Evolutionary conservation across 2,329 filamentous ascomycete species (phyloP).

Genomic region (Calonectria hongkongensis): DNA sequence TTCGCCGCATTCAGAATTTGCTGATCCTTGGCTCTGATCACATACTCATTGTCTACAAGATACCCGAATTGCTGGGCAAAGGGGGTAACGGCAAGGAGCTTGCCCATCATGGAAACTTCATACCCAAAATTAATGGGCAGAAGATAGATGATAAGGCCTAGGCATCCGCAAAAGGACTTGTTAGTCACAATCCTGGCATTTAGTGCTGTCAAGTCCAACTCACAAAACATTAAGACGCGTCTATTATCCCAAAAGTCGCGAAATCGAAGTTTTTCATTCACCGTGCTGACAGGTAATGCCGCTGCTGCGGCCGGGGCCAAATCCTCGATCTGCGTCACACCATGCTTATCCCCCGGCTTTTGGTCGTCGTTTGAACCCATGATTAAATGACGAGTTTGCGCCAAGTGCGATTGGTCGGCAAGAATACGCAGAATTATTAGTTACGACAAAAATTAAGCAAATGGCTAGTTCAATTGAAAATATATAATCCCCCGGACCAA

Average conservation of each 20-base stretch:
- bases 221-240: constrained; percentile 48
- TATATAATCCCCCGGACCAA: constrained; percentile 1
- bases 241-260: constrained; percentile 47
- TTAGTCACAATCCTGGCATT: neutral
- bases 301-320: constrained; percentile 16
- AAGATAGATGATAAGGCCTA: constrained; percentile 55
- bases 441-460: neutral
- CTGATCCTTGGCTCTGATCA: constrained; percentile 54
- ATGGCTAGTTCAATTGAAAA: neutral
- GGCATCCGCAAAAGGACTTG: neutral
- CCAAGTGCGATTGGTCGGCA: too few species aligned
- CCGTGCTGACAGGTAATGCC: constrained; percentile 32
- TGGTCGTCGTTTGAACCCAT: constrained; percentile 17
- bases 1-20: constrained; percentile 57
- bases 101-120: constrained; percentile 55
- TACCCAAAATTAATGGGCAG: constrained; percentile 58
- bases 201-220: neutral
- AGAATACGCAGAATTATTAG: neutral
- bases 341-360: neutral
- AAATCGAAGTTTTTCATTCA: constrained; percentile 37
- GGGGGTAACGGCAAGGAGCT: constrained; percentile 55
- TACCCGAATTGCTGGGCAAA: constrained; percentile 55
- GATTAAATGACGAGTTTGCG: too few species aligned
- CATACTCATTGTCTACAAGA: constrained; percentile 39
- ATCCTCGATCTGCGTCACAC: constrained; percentile 27